Base-by-base conservation (phyloP, 148 eudicot species). In the Agrostemma githago region DNA sequence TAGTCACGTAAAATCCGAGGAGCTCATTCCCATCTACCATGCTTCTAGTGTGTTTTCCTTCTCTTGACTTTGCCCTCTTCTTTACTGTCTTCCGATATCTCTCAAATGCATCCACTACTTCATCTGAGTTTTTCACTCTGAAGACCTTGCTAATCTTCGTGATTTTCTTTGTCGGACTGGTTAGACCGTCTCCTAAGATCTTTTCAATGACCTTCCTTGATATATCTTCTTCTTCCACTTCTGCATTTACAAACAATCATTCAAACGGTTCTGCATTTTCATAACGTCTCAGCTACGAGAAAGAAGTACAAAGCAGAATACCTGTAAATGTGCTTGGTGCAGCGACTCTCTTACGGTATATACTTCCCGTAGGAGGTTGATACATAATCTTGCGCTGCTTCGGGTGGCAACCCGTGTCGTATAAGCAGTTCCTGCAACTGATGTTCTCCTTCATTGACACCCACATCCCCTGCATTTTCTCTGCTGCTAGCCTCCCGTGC, bases 121-220 rank as follows among this genome's bases (percentile, higher is more conserved):
- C 71, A 10, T 34, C 43, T 17, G 84, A 64, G 59, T 84, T 84
- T 38, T 74, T 82, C 76, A 84, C 79, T 66, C 64, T 74, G 64
- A 76, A 60, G 38, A 83, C 79, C 19, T 70, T 56, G 26, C 71
- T 71, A 59, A 81, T 68, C 60, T 73, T 79, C 62, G 19, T 26
- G 57, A 41, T 17, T 53, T 83, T 67, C 75, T 74, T 66, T 14
- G 76, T 8, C n/a, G 84, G 62, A 74, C 60, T 39, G 8, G 40
- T 70, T 37, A 57, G 72, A 51, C 79, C 75, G 4, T 74, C 77
- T 44, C 38, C 72, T 62, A 78, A 61, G 68, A 82, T 85, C 66
- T 64, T 82, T 74, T 82, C 85, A 3, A 80, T 66, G 19, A 82
- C 72, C 5, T 76, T 82, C 76, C 85, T 78, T 69, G 85, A 85